Evolutionary conservation across 2,329 filamentous ascomycete species (phyloP).

Genomic region (Capronia americana): DNA sequence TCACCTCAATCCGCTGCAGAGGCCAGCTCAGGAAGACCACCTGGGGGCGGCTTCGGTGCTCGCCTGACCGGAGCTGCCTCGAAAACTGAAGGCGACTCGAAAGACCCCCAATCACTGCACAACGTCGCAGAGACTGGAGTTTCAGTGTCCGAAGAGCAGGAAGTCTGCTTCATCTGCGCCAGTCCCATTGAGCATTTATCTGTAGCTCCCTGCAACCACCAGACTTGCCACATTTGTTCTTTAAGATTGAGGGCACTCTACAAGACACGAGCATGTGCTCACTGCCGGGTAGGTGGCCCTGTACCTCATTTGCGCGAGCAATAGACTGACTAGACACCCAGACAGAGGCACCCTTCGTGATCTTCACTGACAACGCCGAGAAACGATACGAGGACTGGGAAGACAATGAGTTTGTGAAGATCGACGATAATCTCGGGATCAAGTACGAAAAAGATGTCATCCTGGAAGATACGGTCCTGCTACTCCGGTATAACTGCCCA

Average conservation of each 20-base stretch:
- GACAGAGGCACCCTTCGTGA: constrained; percentile 68
- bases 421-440: constrained; percentile 87
- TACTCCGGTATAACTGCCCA: constrained; percentile 94
- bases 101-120: constrained; percentile 23
- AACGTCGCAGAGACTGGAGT: constrained; percentile 30
- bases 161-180: constrained; percentile 97
- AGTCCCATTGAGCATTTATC: constrained; percentile 86
- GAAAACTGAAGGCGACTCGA: constrained; percentile 43
- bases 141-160: constrained; percentile 64
- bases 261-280: constrained; percentile 95
- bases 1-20: constrained; percentile 44
- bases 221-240: constrained; percentile 95
- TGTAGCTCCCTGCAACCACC: constrained; percentile 92
- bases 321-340: constrained; percentile 34
- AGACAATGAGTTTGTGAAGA: constrained; percentile 73
- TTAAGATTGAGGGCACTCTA: constrained; percentile 90
- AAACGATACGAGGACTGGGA: constrained; percentile 88
- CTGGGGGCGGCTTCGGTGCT: constrained; percentile 54
- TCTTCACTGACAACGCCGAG: constrained; percentile 84
- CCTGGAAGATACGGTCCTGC: constrained; percentile 83
- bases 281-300: constrained; percentile 76
- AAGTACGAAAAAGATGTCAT: constrained; percentile 88
- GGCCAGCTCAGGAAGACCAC: constrained; percentile 48
- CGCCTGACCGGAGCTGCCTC: constrained; percentile 57
- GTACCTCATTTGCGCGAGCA: not conserved